Evolutionary conservation across 352 stramenopile genomes (phyloP).

Genomic region (Phytophthora foliorum): DNA sequence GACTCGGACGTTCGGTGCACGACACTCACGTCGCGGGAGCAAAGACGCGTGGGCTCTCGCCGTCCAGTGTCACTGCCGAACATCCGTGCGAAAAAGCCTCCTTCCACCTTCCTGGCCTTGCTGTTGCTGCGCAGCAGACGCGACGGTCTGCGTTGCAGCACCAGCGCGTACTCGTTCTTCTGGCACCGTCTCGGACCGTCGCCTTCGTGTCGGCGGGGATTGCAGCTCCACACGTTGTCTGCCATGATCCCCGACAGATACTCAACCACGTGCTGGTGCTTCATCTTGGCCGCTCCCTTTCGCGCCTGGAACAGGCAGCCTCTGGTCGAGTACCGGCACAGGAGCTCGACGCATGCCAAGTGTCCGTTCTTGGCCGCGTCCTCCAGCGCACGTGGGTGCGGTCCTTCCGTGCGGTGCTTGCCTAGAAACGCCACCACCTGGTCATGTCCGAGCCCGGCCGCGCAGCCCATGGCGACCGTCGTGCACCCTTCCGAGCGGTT

Average conservation of each 20-base stretch:
- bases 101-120: constrained; percentile 28
- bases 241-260: constrained; percentile 43
- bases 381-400: constrained; percentile 42
- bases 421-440: constrained; percentile 42
- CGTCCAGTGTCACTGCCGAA: constrained; percentile 27
- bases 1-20: constrained; percentile 33
- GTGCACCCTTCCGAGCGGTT: constrained; percentile 41
- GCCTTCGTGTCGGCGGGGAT: constrained; percentile 32
- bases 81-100: constrained; percentile 31
- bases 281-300: constrained; percentile 44
- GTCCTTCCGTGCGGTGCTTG: constrained; percentile 42
- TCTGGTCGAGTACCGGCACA: constrained; percentile 37
- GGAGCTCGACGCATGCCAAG: constrained; percentile 29
- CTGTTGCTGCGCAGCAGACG: constrained; percentile 19
- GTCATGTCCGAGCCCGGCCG: constrained; percentile 34
- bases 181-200: constrained; percentile 40
- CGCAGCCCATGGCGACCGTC: constrained; percentile 42
- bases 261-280: constrained; percentile 33
- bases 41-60: constrained; percentile 26
- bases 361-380: constrained; percentile 47
- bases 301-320: constrained; percentile 46
- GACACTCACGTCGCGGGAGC: constrained; percentile 34
- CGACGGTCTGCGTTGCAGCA: constrained; percentile 32
- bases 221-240: constrained; percentile 47
- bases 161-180: constrained; percentile 41